Conservation (phyloP, 2,329 filamentous ascomycete species). For the Colletotrichum shisoi region DNA sequence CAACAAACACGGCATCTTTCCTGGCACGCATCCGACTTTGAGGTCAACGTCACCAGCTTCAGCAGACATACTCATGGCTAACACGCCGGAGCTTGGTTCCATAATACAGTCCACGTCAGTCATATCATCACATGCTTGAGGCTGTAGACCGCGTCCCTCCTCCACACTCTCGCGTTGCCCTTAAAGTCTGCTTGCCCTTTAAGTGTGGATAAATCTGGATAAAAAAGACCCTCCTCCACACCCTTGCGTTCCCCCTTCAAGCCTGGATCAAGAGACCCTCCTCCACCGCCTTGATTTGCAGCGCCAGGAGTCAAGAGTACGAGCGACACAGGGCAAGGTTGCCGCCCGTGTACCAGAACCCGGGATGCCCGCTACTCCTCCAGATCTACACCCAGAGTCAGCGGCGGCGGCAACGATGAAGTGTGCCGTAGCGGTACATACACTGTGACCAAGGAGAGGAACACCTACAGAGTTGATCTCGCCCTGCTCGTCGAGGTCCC, state of each 20-base stretch:
- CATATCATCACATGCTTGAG: too few species aligned
- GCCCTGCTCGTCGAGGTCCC: constrained; percentile 67
- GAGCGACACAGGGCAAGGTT: constrained; percentile 69
- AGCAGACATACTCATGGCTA: not conserved
- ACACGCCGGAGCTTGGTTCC: not conserved
- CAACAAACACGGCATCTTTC: not conserved
- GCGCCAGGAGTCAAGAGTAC: constrained; percentile 62
- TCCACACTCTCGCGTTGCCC: not conserved
- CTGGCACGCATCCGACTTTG: not conserved
- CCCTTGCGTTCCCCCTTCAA: constrained; percentile 40
- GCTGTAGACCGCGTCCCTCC: too few species aligned
- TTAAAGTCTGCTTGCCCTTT: constrained; percentile 48
- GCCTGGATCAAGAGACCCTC: constrained; percentile 49
- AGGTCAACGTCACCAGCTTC: not conserved
- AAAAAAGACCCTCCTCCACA: too few species aligned
- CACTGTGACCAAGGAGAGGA: constrained; percentile 23
- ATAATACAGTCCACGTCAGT: too few species aligned
- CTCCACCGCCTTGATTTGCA: constrained; percentile 61
- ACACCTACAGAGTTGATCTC: constrained; percentile 52
- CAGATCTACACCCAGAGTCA: constrained; percentile 57
- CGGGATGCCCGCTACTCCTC: constrained; percentile 67
- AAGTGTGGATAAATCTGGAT: too few species aligned
- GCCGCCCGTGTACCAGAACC: constrained; percentile 72
- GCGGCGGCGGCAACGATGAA: not conserved
- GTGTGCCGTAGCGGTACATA: too few species aligned